Base-by-base conservation (phyloP, 805 yeast genomes). In the Wickerhamomyces strasburgensis region DNA sequence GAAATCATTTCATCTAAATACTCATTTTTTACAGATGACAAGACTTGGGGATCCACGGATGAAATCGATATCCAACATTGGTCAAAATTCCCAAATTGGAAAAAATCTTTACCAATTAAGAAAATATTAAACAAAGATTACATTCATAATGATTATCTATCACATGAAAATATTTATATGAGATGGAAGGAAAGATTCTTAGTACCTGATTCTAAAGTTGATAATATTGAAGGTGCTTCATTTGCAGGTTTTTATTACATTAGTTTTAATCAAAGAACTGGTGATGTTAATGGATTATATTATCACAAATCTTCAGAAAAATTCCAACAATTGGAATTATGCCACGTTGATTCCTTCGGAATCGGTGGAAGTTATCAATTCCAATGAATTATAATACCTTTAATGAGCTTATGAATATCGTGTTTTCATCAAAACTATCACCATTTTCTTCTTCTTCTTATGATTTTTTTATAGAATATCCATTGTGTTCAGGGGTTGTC, bases 151-250 rank as follows among this genome's bases (percentile, higher is more conserved):
- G 51, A 65, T 40, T 62, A 52, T 34, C 34, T 61, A 29, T 48
- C 64, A 33, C 62, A 68, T 43, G 70, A 78, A 40, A 72, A 64
- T 50, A 61, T 89, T 5, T 89, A 78, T 56, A 89, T 89, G 96
- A 71, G 96, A 48, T 89, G 98, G 98, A 89, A 89, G 61, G 98
- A 89, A 59, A 75, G 79, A 51, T 87, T 87, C 53, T 62, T 89
- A 42, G 79, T 84, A 7, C 95, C 95, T 0, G 95, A 87, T 60
- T 78, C 87, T 64, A 39, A 73, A 24, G 28, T 52, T 10, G 57
- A 50, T 73, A 39, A 66, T 64, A 46, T 90, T 74, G 64, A 62
- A 33, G 71, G 71, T 13, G 96, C 96, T 0, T 83, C 95, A 3
- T 89, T 81, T 58, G 96, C 88, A 29, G 98, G 98, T 0, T 88